Percentiles rank a stretch among this genome's conserved stretches.
Conservation (phyloP, 345 rosid genomes). For the Populus alba region DNA sequence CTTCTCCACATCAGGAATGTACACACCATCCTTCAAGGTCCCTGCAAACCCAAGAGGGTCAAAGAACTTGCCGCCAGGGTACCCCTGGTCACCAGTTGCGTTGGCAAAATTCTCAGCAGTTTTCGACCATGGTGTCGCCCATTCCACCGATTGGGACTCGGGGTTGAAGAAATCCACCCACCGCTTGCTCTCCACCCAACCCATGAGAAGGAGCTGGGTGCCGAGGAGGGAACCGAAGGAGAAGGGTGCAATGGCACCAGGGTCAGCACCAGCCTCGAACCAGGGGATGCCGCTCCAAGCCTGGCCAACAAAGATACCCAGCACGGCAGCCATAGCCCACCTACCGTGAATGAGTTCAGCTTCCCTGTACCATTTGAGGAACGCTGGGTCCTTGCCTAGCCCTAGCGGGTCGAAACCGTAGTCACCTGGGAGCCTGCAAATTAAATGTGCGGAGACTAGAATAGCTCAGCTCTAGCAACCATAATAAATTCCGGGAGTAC, state of each 20-base stretch:
- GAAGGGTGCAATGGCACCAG: slow-evolving; percentile 82
- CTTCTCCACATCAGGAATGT: slow-evolving; percentile 72
- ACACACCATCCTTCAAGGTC: slow-evolving; percentile 54
- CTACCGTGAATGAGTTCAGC: slow-evolving; percentile 97
- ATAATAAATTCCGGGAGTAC: not conserved
- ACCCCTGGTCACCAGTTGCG: slow-evolving; percentile 88
- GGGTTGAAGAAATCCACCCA: slow-evolving; percentile 99
- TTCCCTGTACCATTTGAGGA: slow-evolving; percentile 94
- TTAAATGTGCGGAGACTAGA: not conserved
- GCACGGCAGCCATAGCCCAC: slow-evolving; percentile 92
- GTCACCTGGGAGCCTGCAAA: slow-evolving; percentile 85
- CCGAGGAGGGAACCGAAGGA: slow-evolving; percentile 85
- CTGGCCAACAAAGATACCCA: slow-evolving; percentile 89
- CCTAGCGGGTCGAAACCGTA: slow-evolving; percentile 94
- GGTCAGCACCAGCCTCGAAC: slow-evolving; percentile 98
- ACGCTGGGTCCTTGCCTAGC: slow-evolving; percentile 91
- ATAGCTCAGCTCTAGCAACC: not conserved
- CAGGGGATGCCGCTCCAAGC: slow-evolving; percentile 97
- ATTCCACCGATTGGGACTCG: slow-evolving; percentile 84
- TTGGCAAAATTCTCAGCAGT: slow-evolving; percentile 86
- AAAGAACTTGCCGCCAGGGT: slow-evolving; percentile 94
- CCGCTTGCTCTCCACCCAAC: slow-evolving; percentile 98
- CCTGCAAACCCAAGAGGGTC: slow-evolving; percentile 84
- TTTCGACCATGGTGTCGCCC: slow-evolving; percentile 98
- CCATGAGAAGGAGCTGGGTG: slow-evolving; percentile 91